Evolutionary conservation across 768 basidiomycete genomes (phyloP).

Genomic region (Tylopilus balloui): DNA sequence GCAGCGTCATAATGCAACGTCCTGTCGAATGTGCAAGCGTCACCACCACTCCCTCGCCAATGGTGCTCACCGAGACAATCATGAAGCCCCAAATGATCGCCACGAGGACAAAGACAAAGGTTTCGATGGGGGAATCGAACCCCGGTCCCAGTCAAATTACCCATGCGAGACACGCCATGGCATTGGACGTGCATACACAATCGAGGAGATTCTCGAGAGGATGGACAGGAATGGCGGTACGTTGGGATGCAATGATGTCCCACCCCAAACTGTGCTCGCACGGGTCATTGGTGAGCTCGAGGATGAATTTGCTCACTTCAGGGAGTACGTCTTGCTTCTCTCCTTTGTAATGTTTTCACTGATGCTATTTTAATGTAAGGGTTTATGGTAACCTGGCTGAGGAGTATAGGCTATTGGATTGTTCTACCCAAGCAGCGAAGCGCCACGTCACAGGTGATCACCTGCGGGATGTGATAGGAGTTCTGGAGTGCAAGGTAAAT

Average conservation of each 20-base stretch:
- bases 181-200: conserved; percentile 6
- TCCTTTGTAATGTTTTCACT: neutral
- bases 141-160: neutral
- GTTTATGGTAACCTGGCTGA: conserved; percentile 89
- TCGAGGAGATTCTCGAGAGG: conserved; percentile 26
- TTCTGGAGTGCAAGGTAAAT: conserved; percentile 83
- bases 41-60: conserved; percentile 43
- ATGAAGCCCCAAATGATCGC: neutral
- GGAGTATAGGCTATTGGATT: conserved; percentile 87
- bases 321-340: conserved; percentile 55
- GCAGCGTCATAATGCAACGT: conserved; percentile 67
- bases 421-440: conserved; percentile 73
- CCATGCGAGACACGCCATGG: conserved; percentile 3
- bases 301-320: conserved; percentile 93
- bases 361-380: conserved; percentile 39
- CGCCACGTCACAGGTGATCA: conserved; percentile 86
- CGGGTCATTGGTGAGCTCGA: conserved; percentile 85
- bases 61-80: conserved; percentile 35
- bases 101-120: conserved; percentile 14
- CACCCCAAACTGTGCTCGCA: conserved; percentile 84
- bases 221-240: conserved; percentile 25
- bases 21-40: conserved; percentile 60
- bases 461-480: conserved; percentile 85
- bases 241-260: conserved; percentile 39
- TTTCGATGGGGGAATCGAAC: conserved; percentile 12